These are phyloP conservation scores for Vitis hybrid DNA, from an alignment of 177 flowering plant species.

Conservation along the genomic window DNA sequence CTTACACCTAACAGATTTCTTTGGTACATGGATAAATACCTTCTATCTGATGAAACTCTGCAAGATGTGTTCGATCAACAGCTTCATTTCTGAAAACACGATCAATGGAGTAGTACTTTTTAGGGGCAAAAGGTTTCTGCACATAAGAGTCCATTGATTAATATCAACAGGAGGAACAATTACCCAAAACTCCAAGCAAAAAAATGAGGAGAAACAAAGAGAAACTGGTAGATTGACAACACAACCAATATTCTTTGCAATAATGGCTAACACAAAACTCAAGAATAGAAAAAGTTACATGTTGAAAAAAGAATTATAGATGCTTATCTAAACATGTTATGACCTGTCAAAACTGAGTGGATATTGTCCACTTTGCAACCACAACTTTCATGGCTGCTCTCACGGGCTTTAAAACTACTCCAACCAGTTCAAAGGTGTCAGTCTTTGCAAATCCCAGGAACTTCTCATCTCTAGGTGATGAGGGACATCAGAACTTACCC, in stretches of 20 bases:
- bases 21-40: constrained; percentile 37
- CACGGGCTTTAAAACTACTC: too few species aligned
- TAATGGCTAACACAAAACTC: background rate
- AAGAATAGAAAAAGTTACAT: too few species aligned
- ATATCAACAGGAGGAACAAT: background rate
- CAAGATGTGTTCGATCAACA: constrained; percentile 97
- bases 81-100: constrained; percentile 99
- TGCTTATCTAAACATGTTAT: too few species aligned
- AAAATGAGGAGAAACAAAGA: background rate
- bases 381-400: too few species aligned
- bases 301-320: too few species aligned
- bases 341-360: too few species aligned
- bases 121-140: constrained; percentile 76
- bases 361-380: too few species aligned
- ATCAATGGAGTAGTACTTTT: constrained; percentile 87
- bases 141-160: constrained; percentile 3
- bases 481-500: too few species aligned
- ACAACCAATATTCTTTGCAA: background rate
- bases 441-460: too few species aligned
- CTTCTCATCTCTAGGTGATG: too few species aligned
- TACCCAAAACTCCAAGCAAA: background rate
- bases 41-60: constrained; percentile 99
- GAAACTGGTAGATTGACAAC: background rate
- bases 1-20: background rate
- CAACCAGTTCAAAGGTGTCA: too few species aligned